These are phyloP conservation scores for Kalaharituber pfeilii DNA, from an alignment of 2,329 filamentous ascomycete species.

Conservation along the genomic window DNA sequence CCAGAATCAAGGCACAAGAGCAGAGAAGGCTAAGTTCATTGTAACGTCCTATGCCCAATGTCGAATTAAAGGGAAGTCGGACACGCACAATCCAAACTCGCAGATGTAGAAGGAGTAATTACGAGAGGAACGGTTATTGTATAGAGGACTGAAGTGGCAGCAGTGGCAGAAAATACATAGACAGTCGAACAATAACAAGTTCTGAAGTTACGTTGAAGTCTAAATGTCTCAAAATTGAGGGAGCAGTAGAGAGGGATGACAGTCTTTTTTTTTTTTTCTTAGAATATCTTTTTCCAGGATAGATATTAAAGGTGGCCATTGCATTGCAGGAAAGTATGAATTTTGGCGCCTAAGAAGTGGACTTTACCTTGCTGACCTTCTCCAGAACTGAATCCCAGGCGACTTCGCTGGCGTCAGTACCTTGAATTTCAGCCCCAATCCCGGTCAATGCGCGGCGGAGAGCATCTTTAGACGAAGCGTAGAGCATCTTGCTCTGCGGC, in stretches of 20 bases:
- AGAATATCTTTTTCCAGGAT: no score
- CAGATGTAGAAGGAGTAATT: background rate
- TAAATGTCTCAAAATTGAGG: background rate
- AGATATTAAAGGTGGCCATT: no score
- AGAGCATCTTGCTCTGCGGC: conserved; percentile 69
- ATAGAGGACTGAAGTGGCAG: background rate
- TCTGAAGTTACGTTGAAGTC: background rate
- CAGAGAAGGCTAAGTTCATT: no score
- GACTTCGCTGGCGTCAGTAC: conserved; percentile 69
- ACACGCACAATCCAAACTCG: background rate
- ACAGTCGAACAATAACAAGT: background rate
- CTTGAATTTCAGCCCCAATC: conserved; percentile 60
- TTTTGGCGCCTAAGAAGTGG: background rate
- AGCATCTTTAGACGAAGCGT: conserved; percentile 74
- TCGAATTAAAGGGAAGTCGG: background rate
- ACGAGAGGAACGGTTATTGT: background rate
- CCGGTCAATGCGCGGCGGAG: conserved; percentile 65
- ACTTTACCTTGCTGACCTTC: conserved; percentile 30
- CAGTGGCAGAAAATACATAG: no score
- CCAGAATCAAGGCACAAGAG: no score
- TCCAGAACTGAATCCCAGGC: conserved; percentile 56
- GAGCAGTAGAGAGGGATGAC: background rate
- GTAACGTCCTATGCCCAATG: background rate
- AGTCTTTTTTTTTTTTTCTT: background rate
- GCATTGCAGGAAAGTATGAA: no score